A percentile compares a stretch with the other conserved stretches of the same genome.
These are phyloP conservation scores for Mortierella hygrophila DNA, from an alignment of 192 early-diverging fungal genomes.

Conservation along the genomic window DNA sequence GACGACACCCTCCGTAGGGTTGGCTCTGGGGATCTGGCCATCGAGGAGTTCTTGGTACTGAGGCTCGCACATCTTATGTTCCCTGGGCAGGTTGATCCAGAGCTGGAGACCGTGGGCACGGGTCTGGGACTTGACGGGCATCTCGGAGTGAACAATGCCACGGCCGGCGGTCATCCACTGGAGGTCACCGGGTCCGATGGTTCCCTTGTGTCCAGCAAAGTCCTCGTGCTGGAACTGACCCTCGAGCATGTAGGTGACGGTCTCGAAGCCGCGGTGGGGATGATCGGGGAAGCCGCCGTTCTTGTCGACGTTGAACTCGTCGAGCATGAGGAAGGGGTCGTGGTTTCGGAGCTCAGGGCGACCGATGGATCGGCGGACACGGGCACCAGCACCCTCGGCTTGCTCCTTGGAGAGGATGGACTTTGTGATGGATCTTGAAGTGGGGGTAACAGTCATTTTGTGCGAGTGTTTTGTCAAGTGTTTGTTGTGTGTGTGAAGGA, in stretches of 20 bases:
- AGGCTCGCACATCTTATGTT: conserved; percentile 66
- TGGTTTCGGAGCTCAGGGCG: conserved; percentile 56
- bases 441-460: conserved; percentile 1
- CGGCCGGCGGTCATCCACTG: conserved; percentile 81
- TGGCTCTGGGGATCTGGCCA: conserved; percentile 34
- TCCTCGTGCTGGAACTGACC: conserved; percentile 72
- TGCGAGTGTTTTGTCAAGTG: not conserved
- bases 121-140: conserved; percentile 54
- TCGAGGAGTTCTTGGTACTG: conserved; percentile 47
- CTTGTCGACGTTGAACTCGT: conserved; percentile 47
- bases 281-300: conserved; percentile 60
- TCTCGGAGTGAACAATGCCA: conserved; percentile 75
- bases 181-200: conserved; percentile 63
- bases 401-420: conserved; percentile 51
- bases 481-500: not conserved
- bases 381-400: conserved; percentile 85
- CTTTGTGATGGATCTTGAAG: conserved; percentile 26
- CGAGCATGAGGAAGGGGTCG: conserved; percentile 58
- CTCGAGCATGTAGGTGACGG: conserved; percentile 71
- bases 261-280: conserved; percentile 77
- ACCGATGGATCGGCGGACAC: conserved; percentile 84
- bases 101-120: conserved; percentile 63
- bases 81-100: conserved; percentile 72
- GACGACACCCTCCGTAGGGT: conserved; percentile 4
- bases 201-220: conserved; percentile 65